Percentiles rank a stretch among this genome's conserved stretches.
Evolutionary conservation across 1,139 yeast species (phyloP).

Genomic region (Kluyveromyces sp.): DNA sequence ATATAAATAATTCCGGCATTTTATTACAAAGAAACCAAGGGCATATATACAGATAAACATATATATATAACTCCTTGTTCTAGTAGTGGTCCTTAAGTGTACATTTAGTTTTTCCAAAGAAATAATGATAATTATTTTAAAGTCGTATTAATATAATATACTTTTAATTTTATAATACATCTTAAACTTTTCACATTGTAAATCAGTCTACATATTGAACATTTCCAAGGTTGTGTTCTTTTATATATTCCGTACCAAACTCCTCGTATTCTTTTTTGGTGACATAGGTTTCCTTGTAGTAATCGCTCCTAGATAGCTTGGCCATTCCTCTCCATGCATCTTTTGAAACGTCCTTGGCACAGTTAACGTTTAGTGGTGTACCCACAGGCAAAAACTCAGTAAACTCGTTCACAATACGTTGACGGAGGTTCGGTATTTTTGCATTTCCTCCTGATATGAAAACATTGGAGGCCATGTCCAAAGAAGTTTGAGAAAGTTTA

Average conservation of each 20-base stretch:
- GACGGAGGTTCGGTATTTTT: constrained; percentile 53
- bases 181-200: background rate
- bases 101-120: constrained; percentile 5
- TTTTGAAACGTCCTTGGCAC: constrained; percentile 57
- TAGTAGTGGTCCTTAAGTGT: constrained; percentile 6
- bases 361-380: constrained; percentile 51
- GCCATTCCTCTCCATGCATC: constrained; percentile 98
- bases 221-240: constrained; percentile 80
- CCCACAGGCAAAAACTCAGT: constrained; percentile 64
- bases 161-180: background rate
- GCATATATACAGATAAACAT: background rate
- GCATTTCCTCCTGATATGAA: constrained; percentile 86
- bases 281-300: constrained; percentile 43
- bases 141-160: no score
- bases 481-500: constrained; percentile 25
- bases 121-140: background rate
- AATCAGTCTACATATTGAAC: constrained; percentile 19
- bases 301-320: constrained; percentile 51
- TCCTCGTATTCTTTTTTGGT: constrained; percentile 75
- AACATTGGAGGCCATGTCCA: constrained; percentile 46
- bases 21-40: background rate
- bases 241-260: constrained; percentile 81
- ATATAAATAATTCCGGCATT: background rate
- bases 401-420: constrained; percentile 60
- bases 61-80: background rate